Evolutionary conservation across 176 grass and related monocot genomes (phyloP).

Genomic region (Areca catechu): DNA sequence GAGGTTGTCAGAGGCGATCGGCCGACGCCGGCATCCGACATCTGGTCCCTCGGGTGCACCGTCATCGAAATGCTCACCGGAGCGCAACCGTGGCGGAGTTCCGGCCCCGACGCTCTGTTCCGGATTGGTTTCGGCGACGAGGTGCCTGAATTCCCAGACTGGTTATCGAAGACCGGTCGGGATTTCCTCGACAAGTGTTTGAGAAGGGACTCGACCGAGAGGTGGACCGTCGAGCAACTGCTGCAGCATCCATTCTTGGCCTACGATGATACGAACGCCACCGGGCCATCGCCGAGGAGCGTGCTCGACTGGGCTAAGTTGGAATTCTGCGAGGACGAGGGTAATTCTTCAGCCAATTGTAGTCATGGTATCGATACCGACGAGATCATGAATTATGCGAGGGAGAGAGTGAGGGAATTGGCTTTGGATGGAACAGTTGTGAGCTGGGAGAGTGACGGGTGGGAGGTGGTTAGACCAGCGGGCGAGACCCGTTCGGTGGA

Average conservation of each 20-base stretch:
- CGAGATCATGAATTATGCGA: background rate
- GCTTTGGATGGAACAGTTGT: background rate
- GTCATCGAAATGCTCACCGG: conserved; percentile 74
- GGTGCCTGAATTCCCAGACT: conserved; percentile 37
- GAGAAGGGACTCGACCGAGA: conserved; percentile 39
- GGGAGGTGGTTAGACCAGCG: conserved; percentile 27
- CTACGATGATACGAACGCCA: conserved; percentile 1
- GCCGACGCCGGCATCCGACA: conserved; percentile 50
- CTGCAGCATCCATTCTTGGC: conserved; percentile 66
- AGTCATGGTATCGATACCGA: too few relatives aligned
- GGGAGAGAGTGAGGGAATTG: conserved; percentile 25
- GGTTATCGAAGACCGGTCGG: conserved; percentile 34
- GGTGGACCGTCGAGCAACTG: conserved; percentile 59
- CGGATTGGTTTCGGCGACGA: conserved; percentile 45
- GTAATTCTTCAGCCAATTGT: background rate
- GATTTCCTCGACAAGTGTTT: conserved; percentile 87
- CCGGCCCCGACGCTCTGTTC: conserved; percentile 31
- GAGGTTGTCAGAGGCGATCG: conserved; percentile 62
- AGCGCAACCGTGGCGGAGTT: conserved; percentile 51
- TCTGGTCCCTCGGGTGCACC: conserved; percentile 92
- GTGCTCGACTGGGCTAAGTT: conserved; percentile 50
- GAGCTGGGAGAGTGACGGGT: conserved; percentile 24
- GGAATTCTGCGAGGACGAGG: conserved; percentile 18
- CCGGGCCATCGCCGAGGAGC: conserved; percentile 40
- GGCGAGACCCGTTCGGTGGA: background rate